Evolutionary conservation across 306 rosid genomes (phyloP), one percentile per base, ranked within the genome.

Genomic region (Oemleria cerasiformis): DNA sequence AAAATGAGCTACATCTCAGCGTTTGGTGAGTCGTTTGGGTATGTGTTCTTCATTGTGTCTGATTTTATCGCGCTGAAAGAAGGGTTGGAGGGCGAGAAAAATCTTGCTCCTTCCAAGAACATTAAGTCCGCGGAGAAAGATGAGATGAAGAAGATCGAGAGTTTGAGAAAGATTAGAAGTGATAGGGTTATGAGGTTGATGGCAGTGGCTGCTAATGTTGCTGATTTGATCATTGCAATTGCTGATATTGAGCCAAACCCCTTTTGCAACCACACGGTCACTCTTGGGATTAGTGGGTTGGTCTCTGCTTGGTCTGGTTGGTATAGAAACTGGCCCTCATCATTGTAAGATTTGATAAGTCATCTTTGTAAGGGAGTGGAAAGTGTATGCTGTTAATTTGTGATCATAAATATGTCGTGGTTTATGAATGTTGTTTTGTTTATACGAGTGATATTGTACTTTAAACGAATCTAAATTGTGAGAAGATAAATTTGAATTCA

Each of bases 221-320:
- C 98, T 0, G 98, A 94, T 77, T 94, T 94, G 77, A 63, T 91
- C 4, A 94, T 94, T 62, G 98, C 39, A 13, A 0, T 94, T 67
- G 98, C 98, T 1, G 98, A 94, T 9, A 89, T 94, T 75, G 95
- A 94, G 30, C 98, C 98, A 7, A 94, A 94, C 15, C 97, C 96
- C 0, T 89, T 94, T 17, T 94, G 97, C 63, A 87, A 84, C 57
- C 98, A 91, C 78, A 73, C 90, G 21, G 73, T 94, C 16, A 86
- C 92, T 55, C 96, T 94, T 78, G 98, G 96, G 8, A 91, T 94
- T 20, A 86, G 97, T 79, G 98, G 98, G 2, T 79, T 94, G 88
- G 97, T 94, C 78, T 94, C 97, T 85, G 98, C 98, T 56, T 94
- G 98, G 98, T 86, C 97, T 78, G 98, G 98, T 73, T 94, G 98